Conservation (phyloP, 192 early-diverging fungal genomes). For the Backusella psychrophila region DNA sequence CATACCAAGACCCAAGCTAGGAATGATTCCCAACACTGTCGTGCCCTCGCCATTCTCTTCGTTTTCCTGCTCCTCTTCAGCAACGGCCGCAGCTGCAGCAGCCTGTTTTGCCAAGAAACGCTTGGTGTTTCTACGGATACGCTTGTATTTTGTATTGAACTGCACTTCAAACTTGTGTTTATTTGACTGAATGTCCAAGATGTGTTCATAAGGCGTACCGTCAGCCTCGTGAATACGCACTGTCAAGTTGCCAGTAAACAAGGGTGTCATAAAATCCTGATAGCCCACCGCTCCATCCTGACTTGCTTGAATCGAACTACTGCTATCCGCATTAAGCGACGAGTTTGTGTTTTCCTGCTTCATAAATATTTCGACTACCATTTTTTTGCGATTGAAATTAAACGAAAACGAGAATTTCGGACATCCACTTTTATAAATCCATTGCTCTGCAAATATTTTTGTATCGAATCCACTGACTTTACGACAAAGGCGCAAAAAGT, state of each 20-base stretch:
- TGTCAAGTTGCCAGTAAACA: conserved; percentile 64
- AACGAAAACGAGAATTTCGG: conserved; percentile 83
- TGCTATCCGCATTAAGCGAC: not conserved
- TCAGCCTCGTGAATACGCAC: conserved; percentile 82
- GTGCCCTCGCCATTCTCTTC: conserved; percentile 67
- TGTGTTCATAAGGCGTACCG: conserved; percentile 80
- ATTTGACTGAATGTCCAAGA: conserved; percentile 75
- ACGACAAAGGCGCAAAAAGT: conserved; percentile 78
- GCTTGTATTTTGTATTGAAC: conserved; percentile 98
- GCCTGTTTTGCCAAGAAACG: conserved; percentile 71
- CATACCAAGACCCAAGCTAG: conserved; percentile 43
- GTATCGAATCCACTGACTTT: conserved; percentile 83
- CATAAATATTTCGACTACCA: conserved; percentile 90
- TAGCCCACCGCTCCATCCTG: conserved; percentile 1
- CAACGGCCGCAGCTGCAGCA: conserved; percentile 62
- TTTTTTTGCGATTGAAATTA: conserved; percentile 93
- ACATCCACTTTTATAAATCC: conserved; percentile 90
- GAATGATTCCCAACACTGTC: conserved; percentile 47
- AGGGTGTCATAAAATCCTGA: conserved; percentile 29
- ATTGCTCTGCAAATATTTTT: conserved; percentile 86
- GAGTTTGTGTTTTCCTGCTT: conserved; percentile 67
- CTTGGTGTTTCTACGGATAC: conserved; percentile 81
- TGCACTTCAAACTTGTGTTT: conserved; percentile 82
- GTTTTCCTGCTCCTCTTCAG: conserved; percentile 60
- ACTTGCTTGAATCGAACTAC: not conserved